Evolutionary conservation across 495 filamentous ascomycete species (phyloP).

Genomic region (Daldinia vernicosa): DNA sequence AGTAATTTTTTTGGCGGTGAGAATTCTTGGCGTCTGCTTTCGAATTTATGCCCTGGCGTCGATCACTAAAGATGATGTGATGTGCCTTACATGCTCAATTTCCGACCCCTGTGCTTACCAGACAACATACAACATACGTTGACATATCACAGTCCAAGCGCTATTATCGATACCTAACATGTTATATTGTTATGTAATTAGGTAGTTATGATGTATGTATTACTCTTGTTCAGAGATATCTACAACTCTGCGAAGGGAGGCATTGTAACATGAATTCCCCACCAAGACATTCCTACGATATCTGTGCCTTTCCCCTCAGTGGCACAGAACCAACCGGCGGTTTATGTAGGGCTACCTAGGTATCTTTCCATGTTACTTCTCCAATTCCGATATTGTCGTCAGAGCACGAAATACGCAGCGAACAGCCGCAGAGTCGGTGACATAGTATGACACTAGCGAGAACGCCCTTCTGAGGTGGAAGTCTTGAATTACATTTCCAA

Average conservation of each 20-base stretch:
- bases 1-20: background rate
- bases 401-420: background rate
- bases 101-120: slow-evolving; percentile 28
- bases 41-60: slow-evolving; percentile 14
- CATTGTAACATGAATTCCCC: no score
- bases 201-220: no score
- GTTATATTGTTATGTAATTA: no score
- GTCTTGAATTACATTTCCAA: background rate
- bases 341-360: no score
- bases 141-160: background rate
- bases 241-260: no score
- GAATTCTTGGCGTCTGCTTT: background rate
- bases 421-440: background rate
- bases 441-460: background rate
- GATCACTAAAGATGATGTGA: slow-evolving; percentile 25
- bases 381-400: background rate
- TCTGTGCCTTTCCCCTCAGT: background rate
- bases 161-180: background rate
- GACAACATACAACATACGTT: slow-evolving; percentile 1
- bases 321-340: background rate
- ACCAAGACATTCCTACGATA: background rate
- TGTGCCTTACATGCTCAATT: slow-evolving; percentile 33
- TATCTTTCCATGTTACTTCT: background rate
- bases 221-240: no score
- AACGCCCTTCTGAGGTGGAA: background rate